Evolutionary conservation across 129 eudicot species (phyloP).

Genomic region (Glebionis coronaria): DNA sequence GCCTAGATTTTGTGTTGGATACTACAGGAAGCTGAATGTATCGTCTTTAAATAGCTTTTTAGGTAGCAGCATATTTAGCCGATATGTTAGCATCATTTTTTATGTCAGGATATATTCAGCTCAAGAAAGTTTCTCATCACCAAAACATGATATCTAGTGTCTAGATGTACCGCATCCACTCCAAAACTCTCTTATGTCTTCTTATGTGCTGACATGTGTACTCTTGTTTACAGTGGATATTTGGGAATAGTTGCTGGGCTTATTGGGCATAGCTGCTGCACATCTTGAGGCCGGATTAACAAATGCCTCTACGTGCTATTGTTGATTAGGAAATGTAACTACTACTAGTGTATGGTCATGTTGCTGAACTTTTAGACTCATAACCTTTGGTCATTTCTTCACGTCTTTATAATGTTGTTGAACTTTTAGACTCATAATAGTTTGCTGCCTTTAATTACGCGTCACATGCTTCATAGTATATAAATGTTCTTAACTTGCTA

Average conservation of each 20-base stretch:
- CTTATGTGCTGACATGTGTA: no score
- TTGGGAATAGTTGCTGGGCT: no score
- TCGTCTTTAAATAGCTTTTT: slow-evolving; percentile 29
- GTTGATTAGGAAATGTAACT: background rate
- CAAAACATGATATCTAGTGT: no score
- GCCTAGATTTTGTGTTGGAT: slow-evolving; percentile 9
- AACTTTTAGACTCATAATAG: no score
- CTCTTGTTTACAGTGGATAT: no score
- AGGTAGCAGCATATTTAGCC: slow-evolving; percentile 19
- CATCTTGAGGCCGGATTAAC: background rate
- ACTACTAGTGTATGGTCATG: background rate
- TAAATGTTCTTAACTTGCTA: background rate
- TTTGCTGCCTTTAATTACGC: background rate
- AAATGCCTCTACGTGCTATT: background rate
- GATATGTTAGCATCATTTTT: slow-evolving; percentile 24
- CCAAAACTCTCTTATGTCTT: no score
- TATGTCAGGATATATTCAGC: slow-evolving; percentile 24
- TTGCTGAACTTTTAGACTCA: background rate
- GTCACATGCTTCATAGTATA: background rate
- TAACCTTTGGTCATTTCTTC: background rate
- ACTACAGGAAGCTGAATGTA: slow-evolving; percentile 25
- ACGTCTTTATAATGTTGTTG: background rate
- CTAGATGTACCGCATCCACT: no score
- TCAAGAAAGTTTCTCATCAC: no score
- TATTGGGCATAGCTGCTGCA: no score